A percentile compares a stretch with the other conserved stretches of the same genome.
phyloP scores from a whole-genome alignment of 176 grass and related monocot species.

The Carex parvula region DNA sequence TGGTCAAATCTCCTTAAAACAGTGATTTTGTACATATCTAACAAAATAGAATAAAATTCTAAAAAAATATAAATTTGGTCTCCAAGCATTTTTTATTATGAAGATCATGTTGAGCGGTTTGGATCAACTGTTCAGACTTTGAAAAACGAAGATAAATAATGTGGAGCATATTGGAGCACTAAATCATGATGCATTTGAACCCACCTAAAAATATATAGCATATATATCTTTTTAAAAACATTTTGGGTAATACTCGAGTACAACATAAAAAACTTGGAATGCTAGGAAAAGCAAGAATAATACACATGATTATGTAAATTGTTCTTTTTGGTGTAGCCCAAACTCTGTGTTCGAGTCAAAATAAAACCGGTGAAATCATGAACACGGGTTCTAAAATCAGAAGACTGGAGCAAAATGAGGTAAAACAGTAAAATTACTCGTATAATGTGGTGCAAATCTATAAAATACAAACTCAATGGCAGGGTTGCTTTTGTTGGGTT shows the following conservation, averaged over 20 bases:
- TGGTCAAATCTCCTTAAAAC: no score
- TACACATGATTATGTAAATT: background rate
- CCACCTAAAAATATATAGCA: background rate
- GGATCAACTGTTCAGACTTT: no score
- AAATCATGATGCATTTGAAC: no score
- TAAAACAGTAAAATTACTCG: conserved; percentile 22
- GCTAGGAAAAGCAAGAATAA: background rate
- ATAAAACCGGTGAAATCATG: background rate
- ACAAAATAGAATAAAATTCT: no score
- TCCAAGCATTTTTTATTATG: no score
- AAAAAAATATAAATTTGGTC: no score
- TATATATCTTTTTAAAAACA: background rate
- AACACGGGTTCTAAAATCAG: background rate
- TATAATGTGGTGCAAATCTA: conserved; percentile 20
- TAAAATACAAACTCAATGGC: conserved; percentile 12
- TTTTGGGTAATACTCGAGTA: background rate
- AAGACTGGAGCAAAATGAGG: background rate
- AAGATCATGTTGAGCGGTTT: no score
- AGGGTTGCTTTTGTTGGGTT: conserved; percentile 21
- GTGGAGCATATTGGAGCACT: no score
- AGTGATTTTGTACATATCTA: no score
- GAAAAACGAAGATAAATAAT: no score
- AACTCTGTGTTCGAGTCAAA: background rate
- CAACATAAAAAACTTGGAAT: background rate
- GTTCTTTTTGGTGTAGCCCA: background rate